Evolutionary conservation across 495 filamentous ascomycete species (phyloP).

Genomic region (Bryoglossum gracile): DNA sequence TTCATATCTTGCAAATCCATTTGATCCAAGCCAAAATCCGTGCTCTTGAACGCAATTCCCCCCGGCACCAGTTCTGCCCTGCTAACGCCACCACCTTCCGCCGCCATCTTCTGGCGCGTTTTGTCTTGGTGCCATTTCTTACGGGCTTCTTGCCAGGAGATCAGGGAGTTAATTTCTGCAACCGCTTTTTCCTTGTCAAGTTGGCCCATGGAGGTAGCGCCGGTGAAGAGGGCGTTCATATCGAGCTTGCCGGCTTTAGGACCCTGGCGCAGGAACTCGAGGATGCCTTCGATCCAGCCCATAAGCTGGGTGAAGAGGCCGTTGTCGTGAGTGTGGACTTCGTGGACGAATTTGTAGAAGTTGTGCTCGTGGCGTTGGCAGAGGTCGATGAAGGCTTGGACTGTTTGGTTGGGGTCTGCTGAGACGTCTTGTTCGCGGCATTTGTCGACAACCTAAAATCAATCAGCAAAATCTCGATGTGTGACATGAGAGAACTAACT

Average conservation of each 20-base stretch:
- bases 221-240: slow-evolving; percentile 86
- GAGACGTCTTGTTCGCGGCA: slow-evolving; percentile 87
- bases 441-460: slow-evolving; percentile 62
- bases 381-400: slow-evolving; percentile 97
- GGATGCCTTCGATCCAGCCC: slow-evolving; percentile 95
- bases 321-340: slow-evolving; percentile 97
- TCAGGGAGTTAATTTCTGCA: slow-evolving; percentile 74
- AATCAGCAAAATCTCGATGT: slow-evolving; percentile 15
- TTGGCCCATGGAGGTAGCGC: slow-evolving; percentile 56
- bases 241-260: slow-evolving; percentile 73
- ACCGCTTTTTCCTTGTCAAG: slow-evolving; percentile 66
- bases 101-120: slow-evolving; percentile 97
- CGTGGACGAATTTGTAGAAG: slow-evolving; percentile 98
- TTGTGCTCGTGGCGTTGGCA: slow-evolving; percentile 91
- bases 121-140: slow-evolving; percentile 98
- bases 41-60: slow-evolving; percentile 53
- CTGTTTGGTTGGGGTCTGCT: slow-evolving; percentile 94
- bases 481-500: slow-evolving; percentile 27
- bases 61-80: slow-evolving; percentile 36
- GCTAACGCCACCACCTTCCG: slow-evolving; percentile 48
- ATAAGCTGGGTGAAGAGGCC: slow-evolving; percentile 93
- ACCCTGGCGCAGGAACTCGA: slow-evolving; percentile 84
- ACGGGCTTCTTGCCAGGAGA: slow-evolving; percentile 87
- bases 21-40: slow-evolving; percentile 84
- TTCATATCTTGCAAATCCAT: slow-evolving; percentile 80